phyloP scores from a whole-genome alignment of 2,329 filamentous ascomycete species.

The Diaporthe ilicicola region DNA sequence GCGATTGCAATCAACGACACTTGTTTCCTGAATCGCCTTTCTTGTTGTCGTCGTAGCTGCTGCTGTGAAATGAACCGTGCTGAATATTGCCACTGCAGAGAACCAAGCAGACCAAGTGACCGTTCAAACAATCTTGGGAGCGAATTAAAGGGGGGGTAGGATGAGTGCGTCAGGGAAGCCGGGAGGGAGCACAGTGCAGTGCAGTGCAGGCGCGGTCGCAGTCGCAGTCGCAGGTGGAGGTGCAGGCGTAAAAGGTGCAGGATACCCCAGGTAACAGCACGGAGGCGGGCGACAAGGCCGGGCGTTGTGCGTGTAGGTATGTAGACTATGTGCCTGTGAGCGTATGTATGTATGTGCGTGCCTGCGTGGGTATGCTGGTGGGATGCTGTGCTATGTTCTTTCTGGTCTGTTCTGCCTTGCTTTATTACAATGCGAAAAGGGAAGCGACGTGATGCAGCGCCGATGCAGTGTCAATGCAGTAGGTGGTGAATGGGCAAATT shows the following conservation, averaged over 20 bases:
- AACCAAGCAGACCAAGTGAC: constrained; percentile 5
- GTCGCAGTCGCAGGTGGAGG: background rate
- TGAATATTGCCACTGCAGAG: constrained; percentile 10
- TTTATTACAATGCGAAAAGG: background rate
- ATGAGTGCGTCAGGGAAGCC: constrained; percentile 22
- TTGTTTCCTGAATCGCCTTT: background rate
- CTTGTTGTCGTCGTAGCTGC: background rate
- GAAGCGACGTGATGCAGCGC: constrained; percentile 12
- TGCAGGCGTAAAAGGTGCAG: background rate
- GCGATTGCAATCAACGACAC: background rate
- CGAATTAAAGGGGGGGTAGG: constrained; percentile 18
- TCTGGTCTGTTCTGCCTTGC: background rate
- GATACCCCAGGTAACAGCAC: background rate
- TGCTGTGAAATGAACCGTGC: background rate
- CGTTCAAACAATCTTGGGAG: constrained; percentile 18
- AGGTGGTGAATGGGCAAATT: background rate
- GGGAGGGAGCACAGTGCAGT: background rate
- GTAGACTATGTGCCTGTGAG: too few relatives aligned
- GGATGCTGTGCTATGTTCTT: constrained; percentile 2
- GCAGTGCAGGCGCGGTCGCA: background rate
- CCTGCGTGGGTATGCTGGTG: background rate
- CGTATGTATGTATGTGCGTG: background rate
- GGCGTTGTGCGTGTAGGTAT: too few relatives aligned
- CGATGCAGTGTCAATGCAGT: constrained; percentile 5
- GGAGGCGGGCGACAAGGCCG: background rate